Evolutionary conservation across 768 basidiomycete species (phyloP), one percentile per base, ranked within the genome.

Genomic region (Exidia glandulosa): DNA sequence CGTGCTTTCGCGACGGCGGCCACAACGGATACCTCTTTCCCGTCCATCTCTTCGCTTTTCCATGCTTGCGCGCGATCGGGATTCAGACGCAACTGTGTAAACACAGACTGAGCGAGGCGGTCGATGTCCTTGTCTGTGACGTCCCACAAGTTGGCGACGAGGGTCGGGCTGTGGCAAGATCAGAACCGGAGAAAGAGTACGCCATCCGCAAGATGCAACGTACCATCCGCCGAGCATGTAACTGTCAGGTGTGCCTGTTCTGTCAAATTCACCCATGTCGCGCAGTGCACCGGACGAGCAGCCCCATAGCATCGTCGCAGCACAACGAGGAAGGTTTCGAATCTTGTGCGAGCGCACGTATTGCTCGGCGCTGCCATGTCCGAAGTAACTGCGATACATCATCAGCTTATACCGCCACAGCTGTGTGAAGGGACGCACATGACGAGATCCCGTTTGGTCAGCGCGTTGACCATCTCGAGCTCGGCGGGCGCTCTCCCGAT

Each of bases 211-310:
- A 41, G 57, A n/a, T 57, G 30, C 30, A 9, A 80, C 94, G 68
- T 67, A 97, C 95, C 94, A 95, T 67, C 95, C 96, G 45, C 87
- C 91, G n/a, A 97, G 69, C 88, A 97, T 91, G 70, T 99, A 99
- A 65, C 92, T 86, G 70, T 90, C 86, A 0, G 96, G 92, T 14
- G 92, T 97, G 23, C 96, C 96, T 14, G 82, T 80, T 10, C 90
- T 79, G 67, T 98, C 96, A 66, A 94, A 94, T 64, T 96, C 92
- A 3, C 96, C 96, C 84, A 91, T 90, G 55, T 95, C 90, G 59
- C 81, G 79, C 63, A 99, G 71, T 1, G 81, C 74, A 10, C 95
- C 96, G 0, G 94, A 97, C 0, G 96, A 99, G 76, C 96, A 99
- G 1, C 96, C 96, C 96, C 95, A 99, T 2, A 99, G 80, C 91